Conservation (phyloP, 441 rosid species). For the Kokia cookei region DNA sequence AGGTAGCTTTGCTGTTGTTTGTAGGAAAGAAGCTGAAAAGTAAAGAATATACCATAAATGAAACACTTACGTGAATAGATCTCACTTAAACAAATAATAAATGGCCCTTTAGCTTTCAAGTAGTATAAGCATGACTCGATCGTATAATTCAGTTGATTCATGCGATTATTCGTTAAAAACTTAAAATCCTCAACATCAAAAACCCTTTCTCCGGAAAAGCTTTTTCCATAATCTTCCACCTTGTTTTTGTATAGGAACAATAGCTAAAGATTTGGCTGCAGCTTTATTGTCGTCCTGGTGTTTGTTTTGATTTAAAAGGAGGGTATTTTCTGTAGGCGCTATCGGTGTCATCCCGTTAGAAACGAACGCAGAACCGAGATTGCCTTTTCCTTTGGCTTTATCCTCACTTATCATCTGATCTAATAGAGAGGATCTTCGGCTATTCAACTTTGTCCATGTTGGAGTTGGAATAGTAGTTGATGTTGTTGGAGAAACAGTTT, state of each 20-base stretch:
- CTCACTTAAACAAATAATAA: neutral
- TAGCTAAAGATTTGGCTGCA: constrained; percentile 30
- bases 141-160: neutral
- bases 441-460: constrained; percentile 31
- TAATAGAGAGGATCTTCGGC: constrained; percentile 60
- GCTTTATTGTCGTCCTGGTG: constrained; percentile 10
- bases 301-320: constrained; percentile 27
- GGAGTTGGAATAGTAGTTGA: constrained; percentile 8
- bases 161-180: neutral
- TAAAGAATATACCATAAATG: constrained; percentile 8
- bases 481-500: constrained; percentile 6
- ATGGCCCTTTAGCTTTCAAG: neutral
- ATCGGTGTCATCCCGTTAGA: constrained; percentile 24
- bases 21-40: constrained; percentile 9
- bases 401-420: constrained; percentile 88
- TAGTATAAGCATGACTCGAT: neutral
- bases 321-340: constrained; percentile 41
- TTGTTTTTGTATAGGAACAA: constrained; percentile 52
- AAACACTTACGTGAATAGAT: constrained; percentile 6
- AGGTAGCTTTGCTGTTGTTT: neutral
- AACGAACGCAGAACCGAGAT: constrained; percentile 12
- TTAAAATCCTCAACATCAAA: neutral
- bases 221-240: constrained; percentile 55
- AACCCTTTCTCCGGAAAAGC: constrained; percentile 43
- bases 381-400: constrained; percentile 13